phyloP scores from a whole-genome alignment of 2,329 filamentous ascomycete genomes.

The Pseudogymnoascus sp. region DNA sequence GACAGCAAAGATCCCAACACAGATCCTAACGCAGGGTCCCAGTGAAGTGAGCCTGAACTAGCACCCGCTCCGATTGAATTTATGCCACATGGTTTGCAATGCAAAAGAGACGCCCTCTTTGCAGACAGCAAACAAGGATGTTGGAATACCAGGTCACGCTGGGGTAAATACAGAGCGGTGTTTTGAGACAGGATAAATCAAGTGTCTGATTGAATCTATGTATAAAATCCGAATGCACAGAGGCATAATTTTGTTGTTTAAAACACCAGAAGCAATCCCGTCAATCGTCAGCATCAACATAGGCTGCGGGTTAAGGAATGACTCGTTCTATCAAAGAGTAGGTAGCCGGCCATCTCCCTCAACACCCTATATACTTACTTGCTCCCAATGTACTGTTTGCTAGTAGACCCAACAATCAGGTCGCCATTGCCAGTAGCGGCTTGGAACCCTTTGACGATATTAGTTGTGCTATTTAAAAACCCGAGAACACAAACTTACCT shows the following conservation, averaged over 20 bases:
- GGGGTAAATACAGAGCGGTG: neutral
- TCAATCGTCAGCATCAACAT: neutral
- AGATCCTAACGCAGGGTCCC: neutral
- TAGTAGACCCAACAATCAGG: neutral
- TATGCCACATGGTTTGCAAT: neutral
- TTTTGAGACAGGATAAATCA: neutral
- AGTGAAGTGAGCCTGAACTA: neutral
- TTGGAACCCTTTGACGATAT: neutral
- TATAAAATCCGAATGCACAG: neutral
- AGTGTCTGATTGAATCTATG: neutral
- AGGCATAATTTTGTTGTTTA: neutral
- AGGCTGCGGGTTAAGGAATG: neutral
- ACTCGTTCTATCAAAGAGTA: neutral
- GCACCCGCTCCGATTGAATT: neutral
- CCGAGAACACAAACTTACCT: neutral
- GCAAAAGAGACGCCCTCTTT: neutral
- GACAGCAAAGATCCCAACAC: neutral
- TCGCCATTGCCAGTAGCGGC: neutral
- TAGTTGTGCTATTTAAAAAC: neutral
- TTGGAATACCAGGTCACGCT: neutral
- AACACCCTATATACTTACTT: neutral
- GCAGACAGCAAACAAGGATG: neutral
- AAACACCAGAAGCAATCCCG: neutral
- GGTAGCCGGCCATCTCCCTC: neutral
- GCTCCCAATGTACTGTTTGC: neutral